Base-by-base conservation (phyloP, 495 filamentous ascomycete species). In the Diplogelasinospora grovesii region DNA sequence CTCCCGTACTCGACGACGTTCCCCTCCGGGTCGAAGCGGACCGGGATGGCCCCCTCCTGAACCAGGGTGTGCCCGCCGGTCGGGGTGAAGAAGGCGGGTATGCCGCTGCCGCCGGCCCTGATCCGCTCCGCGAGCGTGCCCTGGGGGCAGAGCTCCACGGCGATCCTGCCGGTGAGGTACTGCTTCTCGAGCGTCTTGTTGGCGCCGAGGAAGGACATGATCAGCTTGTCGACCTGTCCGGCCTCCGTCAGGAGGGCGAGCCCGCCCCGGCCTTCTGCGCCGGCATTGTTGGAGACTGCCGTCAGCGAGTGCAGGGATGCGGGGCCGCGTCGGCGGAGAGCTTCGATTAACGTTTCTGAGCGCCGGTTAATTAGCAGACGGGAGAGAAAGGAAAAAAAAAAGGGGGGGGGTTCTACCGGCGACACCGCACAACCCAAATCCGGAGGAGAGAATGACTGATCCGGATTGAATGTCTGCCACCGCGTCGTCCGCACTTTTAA, bases 261-360 rank as follows among this genome's bases (percentile, higher is more conserved):
- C 5, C 75, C 79, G 6, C 69, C 79, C n/a, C 67, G 59, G 18
- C 67, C 64, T 27, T 70, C 72, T 6, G 69, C 63, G 21, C 79
- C 79, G 15, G 77, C 79, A 55, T 82, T 82, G 57, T 83, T 83
- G 35, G 77, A 82, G 22, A 82, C 78, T 24, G 73, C 76, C 1
- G 78, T 82, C 10, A 83, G 63, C 5, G 65, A 60, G 42, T 71
- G 68, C 3, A 74, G 60, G n/a, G 54, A 57, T 3, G 63, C 56
- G 5, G 56, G 50, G 21, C 72, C 72, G 37, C 69, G 59, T 7
- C 58, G 56, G 29, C 63, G 64, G 9, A 76, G 56, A 1, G 72
- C 72, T 22, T 63, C 60, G 33, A 76, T 76, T 4, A 76, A 59
- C 0, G 72, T 74, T 45, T 72, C 56, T 58, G 41, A n/a, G n/a